phyloP scores from a whole-genome alignment of 2,329 filamentous ascomycete genomes.

The Aspergillus neotritici region DNA sequence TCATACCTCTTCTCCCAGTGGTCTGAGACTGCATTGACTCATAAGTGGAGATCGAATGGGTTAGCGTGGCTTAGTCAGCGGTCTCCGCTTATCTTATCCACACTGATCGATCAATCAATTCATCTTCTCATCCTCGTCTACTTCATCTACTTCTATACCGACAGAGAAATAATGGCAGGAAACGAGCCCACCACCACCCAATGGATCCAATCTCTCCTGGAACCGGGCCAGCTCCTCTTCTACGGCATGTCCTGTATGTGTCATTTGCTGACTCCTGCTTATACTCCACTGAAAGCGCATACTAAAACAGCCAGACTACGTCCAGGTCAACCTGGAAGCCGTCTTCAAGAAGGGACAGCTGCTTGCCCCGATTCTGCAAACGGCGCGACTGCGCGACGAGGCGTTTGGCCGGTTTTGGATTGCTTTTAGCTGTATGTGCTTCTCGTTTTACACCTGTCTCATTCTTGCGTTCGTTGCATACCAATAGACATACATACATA shows the following conservation, averaged over 20 bases:
- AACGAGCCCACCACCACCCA: constrained; percentile 8
- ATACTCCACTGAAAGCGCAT: neutral
- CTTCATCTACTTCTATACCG: too few relatives aligned
- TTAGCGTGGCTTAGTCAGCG: neutral
- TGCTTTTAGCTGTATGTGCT: constrained; percentile 33
- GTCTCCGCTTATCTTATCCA: too few relatives aligned
- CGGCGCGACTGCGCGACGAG: constrained; percentile 32
- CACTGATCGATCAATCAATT: too few relatives aligned
- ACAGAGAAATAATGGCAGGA: constrained; percentile 2
- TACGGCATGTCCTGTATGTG: constrained; percentile 26
- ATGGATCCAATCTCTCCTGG: constrained; percentile 17
- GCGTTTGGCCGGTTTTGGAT: constrained; percentile 40
- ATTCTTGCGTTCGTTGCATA: too few relatives aligned
- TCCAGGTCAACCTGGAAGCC: constrained; percentile 27
- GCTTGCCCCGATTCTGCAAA: constrained; percentile 30
- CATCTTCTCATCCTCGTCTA: too few relatives aligned
- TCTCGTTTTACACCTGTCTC: too few relatives aligned
- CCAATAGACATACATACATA: constrained; percentile 2
- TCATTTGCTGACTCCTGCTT: neutral
- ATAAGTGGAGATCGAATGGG: neutral
- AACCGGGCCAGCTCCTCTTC: constrained; percentile 21
- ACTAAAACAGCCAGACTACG: constrained; percentile 27
- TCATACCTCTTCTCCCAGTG: too few relatives aligned
- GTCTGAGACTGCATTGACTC: too few relatives aligned
- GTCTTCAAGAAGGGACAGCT: constrained; percentile 30